Conservation (phyloP, 495 filamentous ascomycete genomes). For the Parathielavia appendiculata region DNA sequence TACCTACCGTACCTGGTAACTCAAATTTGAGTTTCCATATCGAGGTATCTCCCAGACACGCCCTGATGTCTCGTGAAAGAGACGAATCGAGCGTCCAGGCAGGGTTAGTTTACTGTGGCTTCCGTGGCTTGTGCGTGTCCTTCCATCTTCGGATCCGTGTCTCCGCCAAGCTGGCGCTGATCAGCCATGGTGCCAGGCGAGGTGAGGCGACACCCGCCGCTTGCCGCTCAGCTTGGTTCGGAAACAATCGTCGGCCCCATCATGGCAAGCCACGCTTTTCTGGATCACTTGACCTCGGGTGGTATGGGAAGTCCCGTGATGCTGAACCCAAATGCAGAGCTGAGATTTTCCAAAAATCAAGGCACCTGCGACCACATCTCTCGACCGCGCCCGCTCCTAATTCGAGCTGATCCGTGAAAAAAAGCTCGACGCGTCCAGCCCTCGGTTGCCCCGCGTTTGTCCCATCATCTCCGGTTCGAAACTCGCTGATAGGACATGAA, state of each 20-base stretch:
- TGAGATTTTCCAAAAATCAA: slow-evolving; percentile 10
- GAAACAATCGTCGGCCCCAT: slow-evolving; percentile 9
- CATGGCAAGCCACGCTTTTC: slow-evolving; percentile 6
- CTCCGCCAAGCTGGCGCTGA: slow-evolving; percentile 1
- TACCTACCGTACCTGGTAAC: too few species aligned
- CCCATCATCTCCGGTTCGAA: slow-evolving; percentile 14
- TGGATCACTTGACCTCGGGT: slow-evolving; percentile 13
- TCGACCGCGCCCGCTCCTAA: slow-evolving; percentile 2
- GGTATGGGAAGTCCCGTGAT: slow-evolving; percentile 10
- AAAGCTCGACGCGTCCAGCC: slow-evolving; percentile 3
- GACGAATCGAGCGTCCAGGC: background rate
- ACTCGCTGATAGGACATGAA: slow-evolving; percentile 8
- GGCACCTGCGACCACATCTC: slow-evolving; percentile 8
- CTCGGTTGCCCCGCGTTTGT: slow-evolving; percentile 3
- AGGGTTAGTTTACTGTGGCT: background rate
- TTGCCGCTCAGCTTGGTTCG: slow-evolving; percentile 15
- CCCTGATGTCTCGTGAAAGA: background rate
- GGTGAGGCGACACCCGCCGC: slow-evolving; percentile 15
- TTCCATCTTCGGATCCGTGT: background rate
- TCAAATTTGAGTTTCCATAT: background rate
- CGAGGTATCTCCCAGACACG: background rate
- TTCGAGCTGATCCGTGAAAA: background rate
- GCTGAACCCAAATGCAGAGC: slow-evolving; percentile 5
- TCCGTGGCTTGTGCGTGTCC: slow-evolving; percentile 8
- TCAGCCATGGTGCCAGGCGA: slow-evolving; percentile 1